phyloP scores from a whole-genome alignment of 2,329 filamentous ascomycete species.

The Scortechinia acanthostroma region DNA sequence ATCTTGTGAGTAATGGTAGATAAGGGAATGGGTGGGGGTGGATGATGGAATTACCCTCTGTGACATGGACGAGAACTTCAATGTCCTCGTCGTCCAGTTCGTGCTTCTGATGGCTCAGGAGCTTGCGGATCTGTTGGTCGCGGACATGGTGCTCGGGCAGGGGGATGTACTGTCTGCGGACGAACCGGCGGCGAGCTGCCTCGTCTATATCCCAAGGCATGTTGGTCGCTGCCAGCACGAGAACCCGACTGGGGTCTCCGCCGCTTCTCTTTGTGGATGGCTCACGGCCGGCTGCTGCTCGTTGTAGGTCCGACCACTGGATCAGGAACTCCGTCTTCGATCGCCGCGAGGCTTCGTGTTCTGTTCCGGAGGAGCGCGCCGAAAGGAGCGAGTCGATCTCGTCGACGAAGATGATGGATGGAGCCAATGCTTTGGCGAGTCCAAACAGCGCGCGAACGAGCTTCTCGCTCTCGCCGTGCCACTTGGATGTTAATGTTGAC shows the following conservation, averaged over 20 bases:
- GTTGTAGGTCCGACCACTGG: slow-evolving; percentile 90
- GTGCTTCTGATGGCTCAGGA: slow-evolving; percentile 84
- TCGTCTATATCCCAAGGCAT: slow-evolving; percentile 97
- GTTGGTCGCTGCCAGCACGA: slow-evolving; percentile 92
- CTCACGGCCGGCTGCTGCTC: slow-evolving; percentile 82
- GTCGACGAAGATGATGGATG: slow-evolving; percentile 96
- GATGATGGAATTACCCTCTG: slow-evolving; percentile 59
- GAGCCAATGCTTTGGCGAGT: slow-evolving; percentile 80
- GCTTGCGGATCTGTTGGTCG: slow-evolving; percentile 68
- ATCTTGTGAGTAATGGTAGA: background rate
- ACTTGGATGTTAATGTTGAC: slow-evolving; percentile 90
- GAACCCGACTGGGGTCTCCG: slow-evolving; percentile 78
- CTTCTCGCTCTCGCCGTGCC: slow-evolving; percentile 92
- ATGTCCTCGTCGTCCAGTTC: slow-evolving; percentile 68
- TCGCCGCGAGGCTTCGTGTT: slow-evolving; percentile 85
- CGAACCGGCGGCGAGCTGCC: slow-evolving; percentile 82
- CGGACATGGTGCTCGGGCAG: slow-evolving; percentile 80
- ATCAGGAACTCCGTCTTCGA: slow-evolving; percentile 98
- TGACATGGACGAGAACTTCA: slow-evolving; percentile 66
- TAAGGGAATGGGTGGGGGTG: background rate
- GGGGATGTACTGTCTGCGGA: slow-evolving; percentile 90
- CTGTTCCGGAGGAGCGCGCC: slow-evolving; percentile 72
- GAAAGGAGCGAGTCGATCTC: slow-evolving; percentile 94
- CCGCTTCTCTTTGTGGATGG: slow-evolving; percentile 59
- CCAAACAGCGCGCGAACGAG: slow-evolving; percentile 85